Base-by-base conservation (phyloP, 306 rosid genomes). In the Quercus suber region DNA sequence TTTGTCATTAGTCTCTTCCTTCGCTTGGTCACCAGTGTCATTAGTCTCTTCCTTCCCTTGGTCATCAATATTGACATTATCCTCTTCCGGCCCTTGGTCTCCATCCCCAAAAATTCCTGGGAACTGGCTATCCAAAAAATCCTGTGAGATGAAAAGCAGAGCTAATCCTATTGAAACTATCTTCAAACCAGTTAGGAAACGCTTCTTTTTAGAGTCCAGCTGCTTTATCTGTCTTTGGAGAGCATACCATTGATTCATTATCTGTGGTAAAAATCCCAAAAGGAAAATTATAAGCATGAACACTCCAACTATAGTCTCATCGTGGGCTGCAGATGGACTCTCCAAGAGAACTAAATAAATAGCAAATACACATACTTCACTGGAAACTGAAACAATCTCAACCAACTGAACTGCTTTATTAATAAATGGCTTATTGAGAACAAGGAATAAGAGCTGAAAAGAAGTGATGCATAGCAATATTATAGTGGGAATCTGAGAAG, bases 371-470 rank as follows among this genome's bases (percentile, higher is more conserved):
- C 87, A 70, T 52, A 89, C 87, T 87, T 94, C 91, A 69, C 89
- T 79, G 3, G 91, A 21, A 76, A 89, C 82, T 6, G 93, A 81
- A 81, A 94, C 73, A 11, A 94, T 92, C 88, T 94, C 95, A 63
- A 86, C 91, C 65, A 94, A 63, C 84, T 94, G 99, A 86, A 94
- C 95, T 63, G 75, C 91, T 80, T 94, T 94, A 91, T 89, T 91
- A 60, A 91, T 94, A 28, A 94, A 94, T 5, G 99, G 99, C 87
- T 94, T 94, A 89, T 94, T 89, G 30, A 94, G 97, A 79, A 94
- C 79, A 49, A 91, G 87, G 88, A 92, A 92, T 87, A 91, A 91
- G 57, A 94, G 93, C 86, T 88, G 95, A 80, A 92, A 88, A 23
- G 95, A 88, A 30, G 97, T 73, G 37, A 89, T 76, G 49, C 89